phyloP scores from a whole-genome alignment of 1,284 basidiomycete genomes.

The Ustilago xerochloae region DNA sequence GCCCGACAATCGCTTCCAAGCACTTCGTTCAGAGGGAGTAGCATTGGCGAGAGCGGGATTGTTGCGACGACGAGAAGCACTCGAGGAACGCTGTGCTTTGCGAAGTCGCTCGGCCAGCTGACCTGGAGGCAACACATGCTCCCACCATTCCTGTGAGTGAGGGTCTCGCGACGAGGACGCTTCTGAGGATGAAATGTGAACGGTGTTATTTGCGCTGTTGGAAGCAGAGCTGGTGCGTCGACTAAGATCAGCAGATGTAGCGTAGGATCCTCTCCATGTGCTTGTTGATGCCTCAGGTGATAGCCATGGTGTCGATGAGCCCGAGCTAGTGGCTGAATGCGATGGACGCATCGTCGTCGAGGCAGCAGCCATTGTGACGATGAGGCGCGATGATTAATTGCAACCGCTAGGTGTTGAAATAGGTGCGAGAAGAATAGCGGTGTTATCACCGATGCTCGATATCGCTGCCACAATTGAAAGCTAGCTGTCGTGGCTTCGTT shows the following conservation, averaged over 20 bases:
- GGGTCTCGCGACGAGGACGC: constrained; percentile 13
- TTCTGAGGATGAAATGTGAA: background rate
- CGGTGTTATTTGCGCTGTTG: background rate
- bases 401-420: too few species aligned
- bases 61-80: constrained; percentile 34
- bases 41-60: constrained; percentile 42
- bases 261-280: constrained; percentile 20
- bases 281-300: constrained; percentile 24
- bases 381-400: too few species aligned
- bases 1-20: constrained; percentile 44
- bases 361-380: constrained; percentile 25
- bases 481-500: too few species aligned
- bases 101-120: constrained; percentile 56
- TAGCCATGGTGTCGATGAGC: constrained; percentile 34
- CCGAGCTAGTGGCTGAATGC: constrained; percentile 34
- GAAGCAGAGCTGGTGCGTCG: constrained; percentile 19
- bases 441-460: too few species aligned
- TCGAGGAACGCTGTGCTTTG: constrained; percentile 50
- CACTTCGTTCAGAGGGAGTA: constrained; percentile 40
- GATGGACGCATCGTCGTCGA: constrained; percentile 22
- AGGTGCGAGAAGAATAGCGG: too few species aligned
- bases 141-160: constrained; percentile 57
- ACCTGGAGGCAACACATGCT: constrained; percentile 56
- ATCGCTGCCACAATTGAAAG: too few species aligned
- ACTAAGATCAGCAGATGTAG: constrained; percentile 27